Conservation (phyloP, 2,329 filamentous ascomycete genomes). For the Ceratocystis variospora region DNA sequence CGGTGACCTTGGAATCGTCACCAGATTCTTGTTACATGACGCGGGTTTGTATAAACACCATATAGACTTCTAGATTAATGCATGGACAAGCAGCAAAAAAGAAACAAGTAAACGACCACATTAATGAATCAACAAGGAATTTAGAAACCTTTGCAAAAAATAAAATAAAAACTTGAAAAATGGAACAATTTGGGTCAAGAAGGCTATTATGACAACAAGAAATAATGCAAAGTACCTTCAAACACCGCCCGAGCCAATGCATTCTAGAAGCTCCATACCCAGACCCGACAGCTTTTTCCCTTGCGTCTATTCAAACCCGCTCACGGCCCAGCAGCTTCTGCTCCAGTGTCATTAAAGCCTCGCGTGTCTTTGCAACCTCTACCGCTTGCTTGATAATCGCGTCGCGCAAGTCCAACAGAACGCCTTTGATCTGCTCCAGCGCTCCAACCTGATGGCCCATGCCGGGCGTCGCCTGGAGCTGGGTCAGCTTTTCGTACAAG, state of each 20-base stretch:
- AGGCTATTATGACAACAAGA: conserved; percentile 6
- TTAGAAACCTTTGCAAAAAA: background rate
- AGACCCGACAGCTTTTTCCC: background rate
- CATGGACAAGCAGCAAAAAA: background rate
- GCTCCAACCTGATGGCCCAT: conserved; percentile 18
- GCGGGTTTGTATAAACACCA: background rate
- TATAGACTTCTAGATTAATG: background rate
- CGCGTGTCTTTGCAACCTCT: conserved; percentile 32
- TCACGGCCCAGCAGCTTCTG: conserved; percentile 27
- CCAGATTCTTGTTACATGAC: background rate
- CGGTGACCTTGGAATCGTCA: background rate
- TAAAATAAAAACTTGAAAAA: background rate
- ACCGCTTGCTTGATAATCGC: conserved; percentile 32
- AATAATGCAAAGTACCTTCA: background rate
- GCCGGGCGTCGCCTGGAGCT: conserved; percentile 21
- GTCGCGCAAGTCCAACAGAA: conserved; percentile 30
- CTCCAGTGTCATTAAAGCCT: conserved; percentile 31
- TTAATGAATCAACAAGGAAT: background rate
- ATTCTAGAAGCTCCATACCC: background rate
- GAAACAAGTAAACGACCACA: background rate
- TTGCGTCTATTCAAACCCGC: conserved; percentile 3
- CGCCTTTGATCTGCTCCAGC: conserved; percentile 27
- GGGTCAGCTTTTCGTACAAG: conserved; percentile 28
- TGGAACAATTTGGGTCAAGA: background rate
- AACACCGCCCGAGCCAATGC: background rate